These are phyloP conservation scores for Verruconis gallopava DNA, from an alignment of 2,329 filamentous ascomycete genomes.

Conservation along the genomic window DNA sequence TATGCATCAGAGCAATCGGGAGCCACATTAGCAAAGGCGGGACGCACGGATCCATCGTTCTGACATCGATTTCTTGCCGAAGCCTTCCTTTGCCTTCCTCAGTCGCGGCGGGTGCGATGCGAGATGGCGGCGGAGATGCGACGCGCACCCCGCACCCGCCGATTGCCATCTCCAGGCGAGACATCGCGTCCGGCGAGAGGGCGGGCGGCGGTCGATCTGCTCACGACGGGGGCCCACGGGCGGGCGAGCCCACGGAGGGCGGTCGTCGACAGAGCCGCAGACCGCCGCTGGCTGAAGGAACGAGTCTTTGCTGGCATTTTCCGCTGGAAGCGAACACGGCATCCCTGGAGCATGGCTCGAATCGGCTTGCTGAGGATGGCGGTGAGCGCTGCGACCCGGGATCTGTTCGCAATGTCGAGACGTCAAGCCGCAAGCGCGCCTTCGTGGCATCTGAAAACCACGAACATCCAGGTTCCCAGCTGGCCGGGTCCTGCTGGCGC, in stretches of 20 bases:
- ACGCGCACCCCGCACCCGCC: no score
- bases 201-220: no score
- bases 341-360: background rate
- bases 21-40: slow-evolving; percentile 6
- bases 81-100: no score
- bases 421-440: background rate
- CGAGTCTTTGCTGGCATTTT: background rate
- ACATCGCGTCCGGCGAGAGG: no score
- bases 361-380: background rate
- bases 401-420: background rate
- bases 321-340: background rate
- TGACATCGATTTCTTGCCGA: no score
- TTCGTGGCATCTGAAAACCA: background rate
- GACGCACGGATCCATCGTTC: slow-evolving; percentile 7
- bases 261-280: no score
- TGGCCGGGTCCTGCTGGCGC: background rate
- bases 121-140: no score
- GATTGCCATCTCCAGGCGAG: no score
- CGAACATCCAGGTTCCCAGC: background rate
- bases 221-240: no score
- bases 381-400: background rate
- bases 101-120: no score
- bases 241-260: no score
- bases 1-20: background rate
- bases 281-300: background rate